Conservation (phyloP, 1,139 yeast genomes). For the Candida sanyaensis region DNA sequence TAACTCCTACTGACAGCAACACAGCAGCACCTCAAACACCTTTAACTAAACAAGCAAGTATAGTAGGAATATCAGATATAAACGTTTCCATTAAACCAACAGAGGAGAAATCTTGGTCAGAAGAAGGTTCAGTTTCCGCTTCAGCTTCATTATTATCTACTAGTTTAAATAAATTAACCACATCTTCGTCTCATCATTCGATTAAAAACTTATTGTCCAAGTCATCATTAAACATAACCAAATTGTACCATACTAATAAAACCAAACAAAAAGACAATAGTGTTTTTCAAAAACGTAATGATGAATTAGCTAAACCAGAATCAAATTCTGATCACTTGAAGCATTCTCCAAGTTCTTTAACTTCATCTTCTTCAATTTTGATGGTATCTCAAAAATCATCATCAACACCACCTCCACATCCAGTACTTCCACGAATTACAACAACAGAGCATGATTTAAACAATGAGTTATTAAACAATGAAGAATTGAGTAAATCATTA, state of each 20-base stretch:
- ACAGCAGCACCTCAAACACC: constrained; percentile 8
- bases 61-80: constrained; percentile 39
- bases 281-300: not conserved
- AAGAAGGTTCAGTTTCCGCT: constrained; percentile 14
- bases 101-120: constrained; percentile 8
- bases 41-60: constrained; percentile 40
- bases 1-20: constrained; percentile 3
- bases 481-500: constrained; percentile 61
- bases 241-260: constrained; percentile 20
- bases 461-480: constrained; percentile 10
- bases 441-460: constrained; percentile 6
- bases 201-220: constrained; percentile 35
- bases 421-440: constrained; percentile 10
- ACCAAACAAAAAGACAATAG: not conserved
- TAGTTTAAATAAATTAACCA: constrained; percentile 29
- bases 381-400: constrained; percentile 9
- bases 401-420: constrained; percentile 12
- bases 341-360: constrained; percentile 12
- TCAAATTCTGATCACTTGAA: not conserved
- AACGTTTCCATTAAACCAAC: constrained; percentile 12
- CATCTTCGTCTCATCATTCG: constrained; percentile 24
- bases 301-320: constrained; percentile 3
- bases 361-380: constrained; percentile 10
- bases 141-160: constrained; percentile 24
- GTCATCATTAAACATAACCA: constrained; percentile 34